Base-by-base conservation (phyloP, 352 stramenopile genomes). In the Phytophthora ohioensis region DNA sequence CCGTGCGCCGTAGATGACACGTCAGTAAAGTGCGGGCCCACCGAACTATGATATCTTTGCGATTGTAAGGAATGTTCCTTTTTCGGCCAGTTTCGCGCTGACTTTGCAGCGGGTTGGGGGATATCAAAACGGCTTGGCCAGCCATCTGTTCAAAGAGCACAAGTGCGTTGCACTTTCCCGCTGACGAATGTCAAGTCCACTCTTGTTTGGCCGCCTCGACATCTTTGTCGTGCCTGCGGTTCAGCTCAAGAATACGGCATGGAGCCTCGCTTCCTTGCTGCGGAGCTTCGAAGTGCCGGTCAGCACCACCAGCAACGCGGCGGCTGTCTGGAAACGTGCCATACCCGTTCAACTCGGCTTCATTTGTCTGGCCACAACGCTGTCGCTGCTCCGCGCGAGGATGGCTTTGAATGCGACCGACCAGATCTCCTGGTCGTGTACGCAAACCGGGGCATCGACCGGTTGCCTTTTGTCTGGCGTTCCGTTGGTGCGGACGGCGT, bases 11-110 rank as follows among this genome's bases (percentile, higher is more conserved):
- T 7, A 15, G 47, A 55, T 68, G 65, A 57, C 57, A 63, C 52
- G 52, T 53, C 36, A 39, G 63, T 72, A 76, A 64, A 76, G 49
- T 76, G 39, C 43, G 57, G 57, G 63, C 49, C 27, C 57, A 73
- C 57, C 64, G 64, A 76, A 64, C 55, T 45, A 6, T 21, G 41
- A 55, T 10, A 57, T 68, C 42, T 76, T 69, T 31, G 10, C 9
- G 4, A 61, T 69, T 65, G 69, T 76, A 76, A 66, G 32, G 5
- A 32, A 13, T 35, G 35, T 34, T 12, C 21, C 32, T 39, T 76
- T 64, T 72, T n/a, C 34, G 47, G 5, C 54, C 9, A 12, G 13
- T 15, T 30, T 49, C 32, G 41, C 30, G n/a, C 58, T 42, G 48
- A 57, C 36, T 61, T 17, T 76, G 70, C 11, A 31, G 45, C 34